phyloP scores from a whole-genome alignment of 1,284 basidiomycete genomes.

The Grifola frondosa region DNA sequence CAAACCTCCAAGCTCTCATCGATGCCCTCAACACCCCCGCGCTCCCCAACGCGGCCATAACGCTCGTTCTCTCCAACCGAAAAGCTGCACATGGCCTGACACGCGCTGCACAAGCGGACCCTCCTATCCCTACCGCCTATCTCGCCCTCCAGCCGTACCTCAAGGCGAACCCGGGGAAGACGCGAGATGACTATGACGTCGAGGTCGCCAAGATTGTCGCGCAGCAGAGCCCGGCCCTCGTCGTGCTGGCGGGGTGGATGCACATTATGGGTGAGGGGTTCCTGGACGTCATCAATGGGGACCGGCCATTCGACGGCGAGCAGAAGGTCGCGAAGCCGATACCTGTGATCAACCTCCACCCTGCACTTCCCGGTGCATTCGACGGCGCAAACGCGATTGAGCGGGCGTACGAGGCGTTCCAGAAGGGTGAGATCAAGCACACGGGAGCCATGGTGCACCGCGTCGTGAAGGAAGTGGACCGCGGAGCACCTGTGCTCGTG shows the following conservation, averaged over 20 bases:
- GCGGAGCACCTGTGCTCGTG: conserved; percentile 85
- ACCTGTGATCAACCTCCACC: conserved; percentile 95
- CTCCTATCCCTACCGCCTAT: conserved; percentile 82
- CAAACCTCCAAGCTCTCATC: conserved; percentile 95
- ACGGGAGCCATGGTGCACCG: conserved; percentile 95
- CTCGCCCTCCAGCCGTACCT: conserved; percentile 86
- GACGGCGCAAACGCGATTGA: conserved; percentile 92
- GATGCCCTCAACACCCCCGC: conserved; percentile 73
- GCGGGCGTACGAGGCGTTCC: conserved; percentile 87
- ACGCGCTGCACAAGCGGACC: conserved; percentile 68
- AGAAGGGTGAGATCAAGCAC: conserved; percentile 72
- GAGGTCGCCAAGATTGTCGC: conserved; percentile 80
- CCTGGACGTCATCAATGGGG: conserved; percentile 51
- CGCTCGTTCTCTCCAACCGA: conserved; percentile 88
- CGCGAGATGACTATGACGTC: conserved; percentile 84
- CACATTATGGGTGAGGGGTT: conserved; percentile 74
- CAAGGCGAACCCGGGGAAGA: conserved; percentile 71
- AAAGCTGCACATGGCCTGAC: conserved; percentile 90
- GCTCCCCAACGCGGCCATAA: conserved; percentile 71
- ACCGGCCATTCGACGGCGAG: conserved; percentile 34
- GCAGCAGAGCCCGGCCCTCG: conserved; percentile 69
- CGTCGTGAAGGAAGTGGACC: conserved; percentile 92
- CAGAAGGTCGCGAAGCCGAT: conserved; percentile 45
- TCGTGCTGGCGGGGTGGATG: conserved; percentile 98
- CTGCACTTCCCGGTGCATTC: conserved; percentile 92